These are phyloP conservation scores for Handroanthus guayacan DNA, from an alignment of 257 asterid genomes.

Conservation along the genomic window DNA sequence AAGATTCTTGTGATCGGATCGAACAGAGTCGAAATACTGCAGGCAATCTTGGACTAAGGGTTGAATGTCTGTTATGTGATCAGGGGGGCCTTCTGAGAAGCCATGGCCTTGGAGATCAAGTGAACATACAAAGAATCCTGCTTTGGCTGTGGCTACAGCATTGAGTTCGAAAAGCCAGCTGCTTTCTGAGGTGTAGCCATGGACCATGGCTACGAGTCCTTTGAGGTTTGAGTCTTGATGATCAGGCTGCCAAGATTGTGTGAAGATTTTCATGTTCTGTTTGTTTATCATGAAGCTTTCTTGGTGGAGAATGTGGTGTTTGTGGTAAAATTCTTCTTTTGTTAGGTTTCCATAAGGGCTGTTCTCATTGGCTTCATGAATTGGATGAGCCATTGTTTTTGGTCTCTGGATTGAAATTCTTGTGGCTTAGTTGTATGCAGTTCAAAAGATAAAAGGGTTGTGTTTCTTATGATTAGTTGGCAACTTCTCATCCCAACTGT, in stretches of 20 bases:
- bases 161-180: slow-evolving; percentile 82
- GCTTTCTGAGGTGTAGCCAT: slow-evolving; percentile 83
- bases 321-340: slow-evolving; percentile 64
- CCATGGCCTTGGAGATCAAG: slow-evolving; percentile 89
- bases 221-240: slow-evolving; percentile 11
- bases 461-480: slow-evolving; percentile 30
- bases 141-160: slow-evolving; percentile 76
- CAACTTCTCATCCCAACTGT: slow-evolving; percentile 41
- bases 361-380: slow-evolving; percentile 69
- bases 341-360: slow-evolving; percentile 82
- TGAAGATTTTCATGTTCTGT: slow-evolving; percentile 57
- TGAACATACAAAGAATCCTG: slow-evolving; percentile 71
- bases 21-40: slow-evolving; percentile 54
- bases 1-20: slow-evolving; percentile 45
- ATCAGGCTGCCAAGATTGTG: slow-evolving; percentile 83
- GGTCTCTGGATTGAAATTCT: background rate
- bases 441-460: background rate
- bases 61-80: slow-evolving; percentile 56
- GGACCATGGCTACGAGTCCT: slow-evolving; percentile 82
- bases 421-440: slow-evolving; percentile 9
- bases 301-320: slow-evolving; percentile 65
- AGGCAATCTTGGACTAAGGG: slow-evolving; percentile 63
- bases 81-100: slow-evolving; percentile 66
- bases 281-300: slow-evolving; percentile 64
- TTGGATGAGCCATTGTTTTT: slow-evolving; percentile 69